Base-by-base conservation (phyloP, 192 early-diverging fungal species). In the Phycomyces nitens region DNA sequence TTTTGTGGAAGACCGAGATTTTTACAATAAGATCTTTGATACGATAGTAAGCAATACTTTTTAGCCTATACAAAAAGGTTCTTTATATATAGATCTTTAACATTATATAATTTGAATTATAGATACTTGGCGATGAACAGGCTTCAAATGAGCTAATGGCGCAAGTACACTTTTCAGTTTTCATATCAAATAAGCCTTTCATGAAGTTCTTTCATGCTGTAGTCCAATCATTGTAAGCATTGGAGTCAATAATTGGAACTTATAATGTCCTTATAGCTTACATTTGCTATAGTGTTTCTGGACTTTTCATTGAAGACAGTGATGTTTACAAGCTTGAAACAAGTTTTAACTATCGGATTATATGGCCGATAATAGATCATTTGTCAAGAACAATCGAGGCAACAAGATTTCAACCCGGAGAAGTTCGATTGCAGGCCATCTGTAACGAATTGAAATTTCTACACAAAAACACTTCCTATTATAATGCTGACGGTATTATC, bases 361-460 rank as follows among this genome's bases (percentile, higher is more conserved):
- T 53, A 53, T 53, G 52, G 52, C 20, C 9, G 52, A 53, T 53
- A 53, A 53, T 53, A 4, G 21, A 53, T 21, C 3, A 22, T 53
- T 53, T 53, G 52, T 53, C 52, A 53, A 53, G 23, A 53, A 53
- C 23, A 26, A 53, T 53, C 23, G 52, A 53, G 23, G 26, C 52
- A 53, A 53, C 52, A 53, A 53, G 52, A 53, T 53, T 53, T 53
- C 52, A 53, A 4, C 52, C 52, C 20, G 52, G 52, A 53, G 52
- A 53, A 53, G 21, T 53, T 53, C 52, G 52, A 18, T 53, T 53
- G 52, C 52, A 53, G 52, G 18, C 52, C 21, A 53, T 53, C 10
- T 53, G 52, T 23, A 22, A 53, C 26, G 21, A 22, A 23, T 53
- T 53, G 52, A 53, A 53, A 22, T 23, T 53, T 4, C 4, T 18